Evolutionary conservation across 805 yeast genomes (phyloP).

Genomic region (Yamadazyma scolyti): DNA sequence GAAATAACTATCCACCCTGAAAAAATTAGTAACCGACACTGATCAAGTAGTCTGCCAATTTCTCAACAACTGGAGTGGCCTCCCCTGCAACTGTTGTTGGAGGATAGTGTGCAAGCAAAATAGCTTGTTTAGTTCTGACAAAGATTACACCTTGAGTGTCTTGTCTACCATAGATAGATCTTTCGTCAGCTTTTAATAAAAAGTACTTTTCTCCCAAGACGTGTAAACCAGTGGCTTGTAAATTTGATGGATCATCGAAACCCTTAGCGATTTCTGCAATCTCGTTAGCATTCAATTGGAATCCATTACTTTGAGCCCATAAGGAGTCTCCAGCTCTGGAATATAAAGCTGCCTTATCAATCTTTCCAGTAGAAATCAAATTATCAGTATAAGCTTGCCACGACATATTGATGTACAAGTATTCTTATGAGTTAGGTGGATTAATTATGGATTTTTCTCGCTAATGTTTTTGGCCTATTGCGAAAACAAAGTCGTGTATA

Average conservation of each 20-base stretch:
- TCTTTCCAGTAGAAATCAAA: conserved; percentile 78
- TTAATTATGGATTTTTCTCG: too few species aligned
- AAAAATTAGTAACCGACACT: conserved; percentile 80
- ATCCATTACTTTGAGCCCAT: conserved; percentile 84
- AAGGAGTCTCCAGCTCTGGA: conserved; percentile 92
- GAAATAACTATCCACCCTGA: too few species aligned
- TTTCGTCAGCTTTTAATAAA: conserved; percentile 81
- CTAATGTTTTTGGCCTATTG: too few species aligned
- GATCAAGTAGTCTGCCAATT: conserved; percentile 91
- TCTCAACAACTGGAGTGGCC: conserved; percentile 92
- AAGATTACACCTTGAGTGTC: conserved; percentile 86
- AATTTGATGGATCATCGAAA: conserved; percentile 69
- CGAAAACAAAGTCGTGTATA: too few species aligned
- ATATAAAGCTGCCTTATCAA: conserved; percentile 90
- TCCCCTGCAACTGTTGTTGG: conserved; percentile 90
- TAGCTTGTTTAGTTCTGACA: conserved; percentile 92
- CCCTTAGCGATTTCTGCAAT: conserved; percentile 72
- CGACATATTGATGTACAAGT: conserved; percentile 19
- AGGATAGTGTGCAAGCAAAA: conserved; percentile 91
- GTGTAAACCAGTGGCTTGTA: conserved; percentile 86
- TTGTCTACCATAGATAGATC: conserved; percentile 89
- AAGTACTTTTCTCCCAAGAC: conserved; percentile 84
- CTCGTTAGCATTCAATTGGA: conserved; percentile 65
- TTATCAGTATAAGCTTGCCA: conserved; percentile 91
- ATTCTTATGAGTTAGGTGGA: too few species aligned